Evolutionary conservation across 106 monocot genomes (phyloP).

Genomic region (Cymbidium sinense): DNA sequence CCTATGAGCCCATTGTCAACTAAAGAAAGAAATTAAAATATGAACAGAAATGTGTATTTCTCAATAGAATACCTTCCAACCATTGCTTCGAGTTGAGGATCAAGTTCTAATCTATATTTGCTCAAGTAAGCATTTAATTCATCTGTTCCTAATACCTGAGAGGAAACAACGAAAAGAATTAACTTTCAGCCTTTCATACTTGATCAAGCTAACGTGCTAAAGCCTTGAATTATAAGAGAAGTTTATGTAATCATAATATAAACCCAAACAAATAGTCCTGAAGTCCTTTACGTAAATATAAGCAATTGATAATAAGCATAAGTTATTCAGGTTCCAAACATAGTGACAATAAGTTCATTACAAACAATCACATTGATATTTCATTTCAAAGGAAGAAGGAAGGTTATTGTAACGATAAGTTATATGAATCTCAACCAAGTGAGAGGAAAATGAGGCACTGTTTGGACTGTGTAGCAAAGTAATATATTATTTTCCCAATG

Average conservation of each 20-base stretch:
- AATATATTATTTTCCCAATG: background rate
- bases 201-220: background rate
- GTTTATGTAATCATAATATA: background rate
- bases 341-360: background rate
- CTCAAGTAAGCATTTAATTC: slow-evolving; percentile 65
- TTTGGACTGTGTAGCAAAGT: background rate
- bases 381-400: background rate
- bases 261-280: background rate
- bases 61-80: slow-evolving; percentile 49
- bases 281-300: background rate
- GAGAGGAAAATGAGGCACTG: background rate
- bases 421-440: background rate
- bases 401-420: background rate
- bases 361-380: background rate
- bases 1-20: background rate
- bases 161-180: background rate
- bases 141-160: slow-evolving; percentile 81
- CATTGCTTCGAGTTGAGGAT: slow-evolving; percentile 74
- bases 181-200: background rate
- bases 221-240: background rate
- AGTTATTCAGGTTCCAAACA: background rate
- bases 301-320: background rate
- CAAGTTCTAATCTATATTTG: slow-evolving; percentile 73
- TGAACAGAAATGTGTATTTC: background rate
- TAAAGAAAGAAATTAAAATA: background rate